A percentile compares a stretch with the other conserved stretches of the same genome.
phyloP scores from a whole-genome alignment of 148 eudicot species.

The Silene latifolia region DNA sequence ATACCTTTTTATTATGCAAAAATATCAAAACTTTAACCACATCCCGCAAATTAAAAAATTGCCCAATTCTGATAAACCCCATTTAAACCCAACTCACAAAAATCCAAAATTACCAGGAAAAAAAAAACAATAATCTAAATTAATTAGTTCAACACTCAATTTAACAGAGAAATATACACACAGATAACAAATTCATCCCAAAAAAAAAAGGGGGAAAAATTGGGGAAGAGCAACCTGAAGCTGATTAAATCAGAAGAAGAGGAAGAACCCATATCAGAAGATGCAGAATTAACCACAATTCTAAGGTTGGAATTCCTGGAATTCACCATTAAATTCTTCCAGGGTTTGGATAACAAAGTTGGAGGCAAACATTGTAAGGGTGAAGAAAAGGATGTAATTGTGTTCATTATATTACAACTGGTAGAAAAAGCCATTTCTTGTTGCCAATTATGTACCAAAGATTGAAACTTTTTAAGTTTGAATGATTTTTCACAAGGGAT shows the following conservation, averaged over 20 bases:
- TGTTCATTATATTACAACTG: constrained; percentile 13
- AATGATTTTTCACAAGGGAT: neutral
- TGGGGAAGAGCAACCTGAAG: constrained; percentile 26
- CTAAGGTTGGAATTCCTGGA: constrained; percentile 16
- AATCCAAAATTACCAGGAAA: constrained; percentile 2
- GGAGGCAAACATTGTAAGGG: constrained; percentile 16
- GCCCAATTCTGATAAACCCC: neutral
- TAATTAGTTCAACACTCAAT: too few species aligned
- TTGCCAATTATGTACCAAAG: neutral
- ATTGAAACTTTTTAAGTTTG: constrained; percentile 6
- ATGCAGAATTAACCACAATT: constrained; percentile 35
- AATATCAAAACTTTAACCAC: neutral
- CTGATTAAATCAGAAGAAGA: constrained; percentile 37
- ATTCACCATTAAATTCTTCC: constrained; percentile 10
- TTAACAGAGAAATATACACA: too few species aligned
- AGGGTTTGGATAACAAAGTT: constrained; percentile 25
- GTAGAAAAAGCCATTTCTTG: constrained; percentile 18
- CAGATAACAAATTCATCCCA: neutral
- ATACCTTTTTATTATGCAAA: neutral
- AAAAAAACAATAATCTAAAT: neutral
- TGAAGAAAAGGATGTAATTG: constrained; percentile 16
- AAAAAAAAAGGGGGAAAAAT: neutral
- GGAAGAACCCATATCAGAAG: constrained; percentile 42
- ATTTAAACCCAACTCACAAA: neutral
- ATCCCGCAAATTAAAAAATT: neutral